Evolutionary conservation across 2,329 filamentous ascomycete genomes (phyloP), one percentile per base, ranked within the genome.

Genomic region (Berkeleyomyces rouxiae): DNA sequence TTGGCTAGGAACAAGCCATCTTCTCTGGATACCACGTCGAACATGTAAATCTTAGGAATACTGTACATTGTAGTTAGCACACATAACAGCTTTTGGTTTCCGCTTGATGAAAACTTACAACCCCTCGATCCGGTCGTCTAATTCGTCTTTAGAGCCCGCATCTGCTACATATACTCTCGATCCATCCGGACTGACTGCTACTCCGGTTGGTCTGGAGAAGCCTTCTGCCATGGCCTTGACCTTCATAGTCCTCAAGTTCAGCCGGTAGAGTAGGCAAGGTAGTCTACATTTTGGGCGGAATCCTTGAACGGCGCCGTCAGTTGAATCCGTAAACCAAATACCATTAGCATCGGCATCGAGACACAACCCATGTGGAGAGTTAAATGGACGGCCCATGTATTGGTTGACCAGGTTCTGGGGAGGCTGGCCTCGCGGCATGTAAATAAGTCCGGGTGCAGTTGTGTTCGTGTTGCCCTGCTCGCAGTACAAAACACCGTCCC

Each of bases 241-340:
- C 0, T 72, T 71, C 11, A 71, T 72, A 13, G 68, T 75, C 0
- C 66, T 61, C 0, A 76, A 72, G 44, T 77, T 72, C 59, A 74
- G 78, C 9, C 78, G 72, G 67, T 80, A 80, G 2, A 80, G 77
- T 62, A 77, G 75, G 59, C 70, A 73, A 0, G 77, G 77, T 7
- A 80, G 63, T 47, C 70, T 69, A 1, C 77, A 76, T 7, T 68
- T 67, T 7, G 73, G 74, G 7, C 77, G 71, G 66, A 77, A 76
- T 7, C 75, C 72, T 66, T 79, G 77, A 63, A 77, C 73, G 36
- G 70, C 74, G 7, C 77, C 78, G 67, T 80, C 79, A 7, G 72
- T 70, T 0, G 77, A 75, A 66, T 79, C 77, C 0, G 77, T 79
- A 67, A 79, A 79, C 76, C 77, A 79, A 33, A 80, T 71, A 4